These are phyloP conservation scores for Leucocoprinus leucothites DNA, from an alignment of 768 basidiomycete genomes.

Conservation along the genomic window DNA sequence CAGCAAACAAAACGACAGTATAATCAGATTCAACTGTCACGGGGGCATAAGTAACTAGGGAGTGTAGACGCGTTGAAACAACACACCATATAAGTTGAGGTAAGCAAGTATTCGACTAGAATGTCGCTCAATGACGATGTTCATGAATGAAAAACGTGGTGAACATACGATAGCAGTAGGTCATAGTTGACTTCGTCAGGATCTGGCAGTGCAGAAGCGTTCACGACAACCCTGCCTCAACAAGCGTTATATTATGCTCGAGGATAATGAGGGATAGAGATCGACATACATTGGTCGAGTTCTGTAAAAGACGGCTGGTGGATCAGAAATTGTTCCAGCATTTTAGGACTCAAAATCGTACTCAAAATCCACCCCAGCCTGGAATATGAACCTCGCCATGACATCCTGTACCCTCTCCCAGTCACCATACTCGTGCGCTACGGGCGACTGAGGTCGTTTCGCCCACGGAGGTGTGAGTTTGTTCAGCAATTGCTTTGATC, in stretches of 20 bases:
- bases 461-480: constrained; percentile 53
- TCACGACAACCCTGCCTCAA: constrained; percentile 68
- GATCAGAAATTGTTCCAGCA: constrained; percentile 1
- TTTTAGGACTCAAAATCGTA: constrained; percentile 33
- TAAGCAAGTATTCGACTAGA: constrained; percentile 72
- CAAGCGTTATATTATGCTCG: constrained; percentile 13
- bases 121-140: constrained; percentile 14
- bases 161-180: constrained; percentile 62
- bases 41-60: neutral
- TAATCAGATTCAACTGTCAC: constrained; percentile 81
- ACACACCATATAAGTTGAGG: constrained; percentile 74
- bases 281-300: constrained; percentile 79
- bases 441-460: constrained; percentile 28
- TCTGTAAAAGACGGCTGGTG: constrained; percentile 35
- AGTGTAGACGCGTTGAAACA: neutral
- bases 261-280: constrained; percentile 6
- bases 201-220: constrained; percentile 81
- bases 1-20: constrained; percentile 83
- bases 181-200: constrained; percentile 77
- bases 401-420: constrained; percentile 64
- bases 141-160: neutral
- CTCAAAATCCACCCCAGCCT: constrained; percentile 91
- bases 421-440: constrained; percentile 37
- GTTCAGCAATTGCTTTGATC: constrained; percentile 21
- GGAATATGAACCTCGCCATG: constrained; percentile 74